Evolutionary conservation across 129 eudicot genomes (phyloP).

Genomic region (Helianthus tuberosus): DNA sequence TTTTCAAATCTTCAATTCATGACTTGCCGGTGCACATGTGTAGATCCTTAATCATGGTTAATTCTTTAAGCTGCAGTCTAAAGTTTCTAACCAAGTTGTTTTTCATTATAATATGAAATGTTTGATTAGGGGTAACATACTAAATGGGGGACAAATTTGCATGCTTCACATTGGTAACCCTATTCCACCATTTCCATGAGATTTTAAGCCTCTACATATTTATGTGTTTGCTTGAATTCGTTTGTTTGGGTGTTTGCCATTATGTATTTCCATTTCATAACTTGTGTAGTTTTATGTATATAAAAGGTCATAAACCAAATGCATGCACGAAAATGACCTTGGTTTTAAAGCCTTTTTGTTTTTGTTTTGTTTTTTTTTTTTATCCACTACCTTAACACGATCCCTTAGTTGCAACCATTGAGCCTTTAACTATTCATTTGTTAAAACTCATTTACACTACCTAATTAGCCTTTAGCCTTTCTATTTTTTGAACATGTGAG

Average conservation of each 20-base stretch:
- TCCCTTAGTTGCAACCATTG: not conserved
- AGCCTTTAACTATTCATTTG: not conserved
- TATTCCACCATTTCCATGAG: not conserved
- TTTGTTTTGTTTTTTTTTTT: not conserved
- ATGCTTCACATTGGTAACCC: not conserved
- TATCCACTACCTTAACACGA: not conserved
- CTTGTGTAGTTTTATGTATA: not conserved
- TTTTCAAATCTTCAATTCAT: not conserved
- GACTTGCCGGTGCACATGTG: not conserved
- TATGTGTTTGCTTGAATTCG: not conserved
- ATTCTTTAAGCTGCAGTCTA: no score
- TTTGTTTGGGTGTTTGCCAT: no score
- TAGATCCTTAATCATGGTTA: not conserved
- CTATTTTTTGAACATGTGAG: not conserved
- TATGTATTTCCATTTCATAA: not conserved
- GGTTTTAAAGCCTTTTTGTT: not conserved
- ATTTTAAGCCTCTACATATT: not conserved
- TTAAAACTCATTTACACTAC: not conserved
- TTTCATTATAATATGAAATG: not conserved
- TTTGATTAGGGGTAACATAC: not conserved
- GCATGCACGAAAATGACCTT: not conserved
- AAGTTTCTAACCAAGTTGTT: no score
- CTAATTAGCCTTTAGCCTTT: not conserved
- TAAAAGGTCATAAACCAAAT: not conserved
- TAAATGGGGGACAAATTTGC: not conserved